Evolutionary conservation across 352 stramenopile genomes (phyloP).

Genomic region (Pythium coloratum): DNA sequence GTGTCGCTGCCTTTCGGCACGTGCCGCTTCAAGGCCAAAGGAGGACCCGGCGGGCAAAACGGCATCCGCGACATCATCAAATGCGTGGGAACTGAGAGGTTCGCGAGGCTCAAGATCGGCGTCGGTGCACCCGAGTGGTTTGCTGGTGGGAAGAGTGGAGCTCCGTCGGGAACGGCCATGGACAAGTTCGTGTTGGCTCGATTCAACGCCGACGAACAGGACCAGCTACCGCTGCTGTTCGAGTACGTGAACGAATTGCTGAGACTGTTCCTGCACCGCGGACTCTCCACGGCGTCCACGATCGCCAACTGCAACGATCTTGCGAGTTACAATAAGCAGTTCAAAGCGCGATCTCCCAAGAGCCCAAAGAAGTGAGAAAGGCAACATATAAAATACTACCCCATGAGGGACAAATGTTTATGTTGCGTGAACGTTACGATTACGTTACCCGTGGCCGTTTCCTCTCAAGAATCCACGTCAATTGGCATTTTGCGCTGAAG

Average conservation of each 20-base stretch:
- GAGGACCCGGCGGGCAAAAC: constrained; percentile 78
- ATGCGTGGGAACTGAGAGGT: constrained; percentile 74
- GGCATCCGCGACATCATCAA: constrained; percentile 87
- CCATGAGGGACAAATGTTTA: constrained; percentile 7
- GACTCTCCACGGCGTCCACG: constrained; percentile 64
- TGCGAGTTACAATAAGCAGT: constrained; percentile 45
- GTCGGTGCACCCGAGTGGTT: constrained; percentile 83
- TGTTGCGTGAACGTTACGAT: constrained; percentile 28
- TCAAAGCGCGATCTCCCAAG: constrained; percentile 13
- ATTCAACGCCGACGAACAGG: constrained; percentile 80
- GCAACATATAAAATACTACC: constrained; percentile 16
- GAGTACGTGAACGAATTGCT: constrained; percentile 76
- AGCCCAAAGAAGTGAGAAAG: constrained; percentile 1
- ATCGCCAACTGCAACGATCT: constrained; percentile 84
- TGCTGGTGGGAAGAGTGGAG: constrained; percentile 54
- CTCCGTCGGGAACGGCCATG: constrained; percentile 75
- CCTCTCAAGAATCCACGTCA: neutral
- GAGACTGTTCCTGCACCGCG: constrained; percentile 78
- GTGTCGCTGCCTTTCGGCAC: constrained; percentile 80
- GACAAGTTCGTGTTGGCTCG: constrained; percentile 80
- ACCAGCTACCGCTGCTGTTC: constrained; percentile 61
- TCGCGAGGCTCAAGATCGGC: constrained; percentile 81
- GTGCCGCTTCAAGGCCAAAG: constrained; percentile 80
- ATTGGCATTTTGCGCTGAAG: constrained; percentile 4
- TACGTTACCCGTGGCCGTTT: constrained; percentile 20